Conservation (phyloP, 306 rosid genomes). For the Vicia faba region DNA sequence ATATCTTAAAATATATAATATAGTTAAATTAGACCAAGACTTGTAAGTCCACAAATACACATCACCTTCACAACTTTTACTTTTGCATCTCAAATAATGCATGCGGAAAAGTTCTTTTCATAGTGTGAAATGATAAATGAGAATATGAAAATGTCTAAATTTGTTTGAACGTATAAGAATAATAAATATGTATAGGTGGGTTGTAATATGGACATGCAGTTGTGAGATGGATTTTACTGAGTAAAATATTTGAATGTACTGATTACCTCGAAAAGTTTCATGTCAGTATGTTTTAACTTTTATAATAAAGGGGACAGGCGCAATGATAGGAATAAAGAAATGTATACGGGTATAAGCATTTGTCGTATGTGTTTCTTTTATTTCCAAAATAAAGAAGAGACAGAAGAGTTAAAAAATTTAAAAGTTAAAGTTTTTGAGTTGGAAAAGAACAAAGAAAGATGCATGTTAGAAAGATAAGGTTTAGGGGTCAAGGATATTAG, state of each 20-base stretch:
- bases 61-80: neutral
- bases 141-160: neutral
- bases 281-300: slow-evolving; percentile 34
- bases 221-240: neutral
- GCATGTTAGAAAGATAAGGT: no score
- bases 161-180: neutral
- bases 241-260: slow-evolving; percentile 23
- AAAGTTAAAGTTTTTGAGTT: no score
- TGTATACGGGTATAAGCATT: neutral
- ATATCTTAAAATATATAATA: slow-evolving; percentile 1
- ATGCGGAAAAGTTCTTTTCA: slow-evolving; percentile 2
- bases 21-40: slow-evolving; percentile 25
- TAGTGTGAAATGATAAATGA: neutral
- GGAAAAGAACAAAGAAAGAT: no score
- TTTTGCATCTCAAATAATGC: slow-evolving; percentile 2
- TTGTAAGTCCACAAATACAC: slow-evolving; percentile 10
- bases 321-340: slow-evolving; percentile 47
- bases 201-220: no score
- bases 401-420: no score
- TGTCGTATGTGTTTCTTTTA: neutral
- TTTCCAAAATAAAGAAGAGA: no score
- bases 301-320: slow-evolving; percentile 29
- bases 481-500: no score
- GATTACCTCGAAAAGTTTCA: slow-evolving; percentile 37
- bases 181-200: neutral